Evolutionary conservation across 306 rosid species (phyloP), one percentile per base, ranked within the genome.

Genomic region (Astragalus glycyphyllos): DNA sequence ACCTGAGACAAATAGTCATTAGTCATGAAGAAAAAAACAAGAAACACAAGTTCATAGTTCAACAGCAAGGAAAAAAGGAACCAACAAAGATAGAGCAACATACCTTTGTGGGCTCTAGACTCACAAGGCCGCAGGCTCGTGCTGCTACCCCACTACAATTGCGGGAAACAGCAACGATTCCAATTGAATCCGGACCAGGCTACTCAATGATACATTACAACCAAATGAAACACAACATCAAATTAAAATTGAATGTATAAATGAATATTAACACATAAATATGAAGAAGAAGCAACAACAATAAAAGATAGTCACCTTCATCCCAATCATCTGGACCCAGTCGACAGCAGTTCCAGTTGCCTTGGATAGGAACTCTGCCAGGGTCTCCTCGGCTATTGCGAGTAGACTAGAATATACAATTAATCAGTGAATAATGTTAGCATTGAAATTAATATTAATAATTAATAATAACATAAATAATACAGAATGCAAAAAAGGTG

Each of bases 111-210:
- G 98, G 98, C 86, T 94, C 98, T 64, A 94, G 92, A 77, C 97
- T 89, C 95, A 94, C 96, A 60, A 94, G 98, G 84, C 98, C 98
- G 9, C 98, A 94, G 83, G 96, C 98, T 79, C 98, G 94, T 9
- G 98, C 98, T 72, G 98, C 98, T 68, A 94, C 84, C 63, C 98
- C 98, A 48, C 87, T 90, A 66, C 92, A 89, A 74, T 94, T 90
- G 82, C 97, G 98, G 88, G 98, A 94, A 80, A 94, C 94, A 84
- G 98, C 98, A 34, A 94, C 98, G 82, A 94, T 94, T 17, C 98
- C 97, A 84, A 94, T 90, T 67, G 97, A 94, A 86, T 94, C 98
- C 98, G 97, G 98, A 94, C 98, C 98, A 94, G 98, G 98, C 98
- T 94, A 77, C 75, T 32, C 31, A 72, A 29, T 10, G 7, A 38